Percentiles rank a stretch among this genome's conserved stretches.
phyloP scores from a whole-genome alignment of 306 rosid genomes.

The Purshia tridentata region DNA sequence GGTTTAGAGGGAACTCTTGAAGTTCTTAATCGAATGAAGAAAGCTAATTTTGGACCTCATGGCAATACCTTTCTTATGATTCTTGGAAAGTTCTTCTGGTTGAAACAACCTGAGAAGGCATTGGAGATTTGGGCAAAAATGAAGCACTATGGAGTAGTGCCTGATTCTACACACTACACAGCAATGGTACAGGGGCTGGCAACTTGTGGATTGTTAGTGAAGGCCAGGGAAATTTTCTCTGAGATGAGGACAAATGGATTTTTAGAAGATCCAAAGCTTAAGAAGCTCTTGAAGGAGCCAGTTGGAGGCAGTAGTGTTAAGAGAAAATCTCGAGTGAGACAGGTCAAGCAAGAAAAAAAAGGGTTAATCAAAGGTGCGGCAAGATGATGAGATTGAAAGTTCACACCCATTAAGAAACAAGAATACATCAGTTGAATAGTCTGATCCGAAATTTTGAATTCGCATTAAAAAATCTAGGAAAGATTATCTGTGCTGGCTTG shows the following conservation, averaged over 20 bases:
- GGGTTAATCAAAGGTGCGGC: conserved; percentile 26
- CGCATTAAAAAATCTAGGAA: not conserved
- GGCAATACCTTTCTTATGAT: conserved; percentile 55
- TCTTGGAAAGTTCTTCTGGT: conserved; percentile 51
- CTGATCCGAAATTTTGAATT: not conserved
- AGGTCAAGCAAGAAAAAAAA: conserved; percentile 23
- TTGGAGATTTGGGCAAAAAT: conserved; percentile 64
- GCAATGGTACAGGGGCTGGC: conserved; percentile 70
- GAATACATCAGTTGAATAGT: conserved; percentile 17
- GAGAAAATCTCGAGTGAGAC: conserved; percentile 32
- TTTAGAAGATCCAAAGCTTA: conserved; percentile 60
- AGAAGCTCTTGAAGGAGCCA: conserved; percentile 56
- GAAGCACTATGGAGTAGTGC: conserved; percentile 53
- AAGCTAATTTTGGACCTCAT: conserved; percentile 58
- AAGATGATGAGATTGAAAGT: conserved; percentile 28
- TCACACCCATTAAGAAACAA: conserved; percentile 22
- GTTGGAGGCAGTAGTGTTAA: conserved; percentile 21
- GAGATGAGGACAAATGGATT: conserved; percentile 63
- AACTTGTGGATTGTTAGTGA: conserved; percentile 43
- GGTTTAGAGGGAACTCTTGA: conserved; percentile 63
- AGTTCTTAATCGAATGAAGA: conserved; percentile 61
- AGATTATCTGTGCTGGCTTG: too few species aligned
- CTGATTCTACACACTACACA: conserved; percentile 51
- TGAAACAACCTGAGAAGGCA: conserved; percentile 68
- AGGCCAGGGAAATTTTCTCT: conserved; percentile 64